Evolutionary conservation across 257 asterid genomes (phyloP).

Genomic region (Craterostigma plantagineum): DNA sequence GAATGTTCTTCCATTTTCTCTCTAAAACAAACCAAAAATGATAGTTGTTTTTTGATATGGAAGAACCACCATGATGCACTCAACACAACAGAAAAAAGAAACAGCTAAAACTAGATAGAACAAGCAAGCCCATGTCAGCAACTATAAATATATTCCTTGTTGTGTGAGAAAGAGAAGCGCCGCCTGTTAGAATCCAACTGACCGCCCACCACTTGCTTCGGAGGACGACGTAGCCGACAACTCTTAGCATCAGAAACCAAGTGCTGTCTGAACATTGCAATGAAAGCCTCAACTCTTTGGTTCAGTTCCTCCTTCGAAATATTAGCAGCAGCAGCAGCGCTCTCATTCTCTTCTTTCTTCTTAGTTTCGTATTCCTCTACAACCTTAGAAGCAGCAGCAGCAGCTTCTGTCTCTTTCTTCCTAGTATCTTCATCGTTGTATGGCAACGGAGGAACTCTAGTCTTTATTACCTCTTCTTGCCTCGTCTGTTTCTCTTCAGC

Average conservation of each 20-base stretch:
- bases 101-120: neutral
- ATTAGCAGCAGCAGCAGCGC: too few relatives aligned
- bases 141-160: conserved; percentile 1
- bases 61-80: conserved; percentile 7
- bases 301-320: conserved; percentile 74
- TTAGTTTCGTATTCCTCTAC: conserved; percentile 1
- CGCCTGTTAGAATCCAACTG: neutral
- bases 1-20: conserved; percentile 6
- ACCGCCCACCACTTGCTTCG: neutral
- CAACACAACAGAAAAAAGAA: neutral
- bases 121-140: neutral
- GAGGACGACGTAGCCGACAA: conserved; percentile 8
- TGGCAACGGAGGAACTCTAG: too few relatives aligned
- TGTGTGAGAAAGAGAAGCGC: conserved; percentile 9
- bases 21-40: conserved; percentile 1
- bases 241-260: conserved; percentile 64
- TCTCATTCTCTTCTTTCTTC: conserved; percentile 11
- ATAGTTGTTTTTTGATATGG: conserved; percentile 2
- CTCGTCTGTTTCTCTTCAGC: conserved; percentile 8
- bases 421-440: neutral
- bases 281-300: conserved; percentile 71
- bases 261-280: conserved; percentile 86
- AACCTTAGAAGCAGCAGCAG: neutral
- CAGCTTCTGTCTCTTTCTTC: neutral
- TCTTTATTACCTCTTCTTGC: neutral